Base-by-base conservation (phyloP, 1,284 basidiomycete species). In the Trametes pubescens region DNA sequence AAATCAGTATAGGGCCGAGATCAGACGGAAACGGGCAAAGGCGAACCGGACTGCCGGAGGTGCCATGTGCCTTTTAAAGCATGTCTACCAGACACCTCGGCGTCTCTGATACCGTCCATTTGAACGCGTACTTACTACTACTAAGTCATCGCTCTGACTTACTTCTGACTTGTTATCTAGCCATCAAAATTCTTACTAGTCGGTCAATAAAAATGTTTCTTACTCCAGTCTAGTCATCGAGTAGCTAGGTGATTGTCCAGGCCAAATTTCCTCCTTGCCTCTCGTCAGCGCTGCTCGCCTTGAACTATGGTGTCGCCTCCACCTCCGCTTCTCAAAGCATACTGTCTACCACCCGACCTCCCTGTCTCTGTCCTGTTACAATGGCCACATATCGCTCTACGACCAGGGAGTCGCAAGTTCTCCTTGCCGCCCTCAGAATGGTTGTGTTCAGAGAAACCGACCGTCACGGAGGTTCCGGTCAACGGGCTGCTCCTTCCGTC, bases 371-470 rank as follows among this genome's bases (percentile, higher is more conserved):
- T 24, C 5, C 34, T 53, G 6, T 22, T 53, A 11, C 37, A 53
- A 9, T 53, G 52, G 52, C 37, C 52, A 24, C 34, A 49, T 14
- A 51, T 22, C 10, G 34, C 57, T n/a, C 18, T 16, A 14, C 57
- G 47, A 18, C 57, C 57, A 14, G 57, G 57, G 21, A 58, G 46
- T 40, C 37, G 57, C 2, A 58, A 58, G 47, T 24, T 21, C 24
- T n/a, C 46, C 8, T 11, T 58, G 2, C 46, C 57, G 10, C 37
- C 34, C 32, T 18, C 16, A 18, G 37, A 40, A 22, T 53, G 52
- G 52, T 21, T 53, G 18, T 40, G 21, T 8, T 13, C 11, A 24
- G 38, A 58, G 1, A 24, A 26, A 16, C 47, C 57, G 9, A 59
- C 48, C 6, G 4, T 40, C 38, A 14, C 38, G 4, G 35, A 49